Evolutionary conservation across 1,139 yeast species (phyloP).

Genomic region (Candida freyschussii): DNA sequence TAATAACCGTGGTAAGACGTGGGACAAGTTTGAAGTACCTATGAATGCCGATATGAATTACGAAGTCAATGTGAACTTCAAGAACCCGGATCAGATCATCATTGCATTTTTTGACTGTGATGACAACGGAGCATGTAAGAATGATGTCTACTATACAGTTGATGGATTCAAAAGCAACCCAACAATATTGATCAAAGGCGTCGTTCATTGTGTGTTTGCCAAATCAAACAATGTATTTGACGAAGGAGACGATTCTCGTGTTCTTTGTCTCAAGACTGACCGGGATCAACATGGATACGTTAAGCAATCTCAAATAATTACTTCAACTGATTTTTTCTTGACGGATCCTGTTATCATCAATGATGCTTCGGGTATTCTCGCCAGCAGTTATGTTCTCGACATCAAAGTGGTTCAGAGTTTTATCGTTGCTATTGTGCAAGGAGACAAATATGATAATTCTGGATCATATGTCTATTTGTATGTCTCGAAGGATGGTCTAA

Average conservation of each 20-base stretch:
- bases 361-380: slow-evolving; percentile 31
- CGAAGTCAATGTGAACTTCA: slow-evolving; percentile 37
- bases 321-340: slow-evolving; percentile 54
- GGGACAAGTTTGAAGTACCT: slow-evolving; percentile 43
- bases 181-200: slow-evolving; percentile 28
- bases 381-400: slow-evolving; percentile 37
- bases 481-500: slow-evolving; percentile 54
- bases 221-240: slow-evolving; percentile 39
- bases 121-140: slow-evolving; percentile 30
- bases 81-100: slow-evolving; percentile 37
- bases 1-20: slow-evolving; percentile 51
- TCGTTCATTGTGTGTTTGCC: slow-evolving; percentile 47
- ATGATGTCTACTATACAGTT: slow-evolving; percentile 41
- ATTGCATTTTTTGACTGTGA: slow-evolving; percentile 38
- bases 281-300: slow-evolving; percentile 42
- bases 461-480: slow-evolving; percentile 42
- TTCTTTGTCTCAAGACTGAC: slow-evolving; percentile 46
- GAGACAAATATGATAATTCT: slow-evolving; percentile 40
- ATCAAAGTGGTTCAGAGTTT: slow-evolving; percentile 48
- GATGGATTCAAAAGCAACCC: slow-evolving; percentile 49
- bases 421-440: slow-evolving; percentile 45
- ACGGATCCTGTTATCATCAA: slow-evolving; percentile 31
- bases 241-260: slow-evolving; percentile 37
- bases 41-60: slow-evolving; percentile 13
- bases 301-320: slow-evolving; percentile 37